A percentile compares a stretch with the other conserved stretches of the same genome.
These are phyloP conservation scores for Lactarius hengduanensis DNA, from an alignment of 768 basidiomycete genomes.

Conservation along the genomic window DNA sequence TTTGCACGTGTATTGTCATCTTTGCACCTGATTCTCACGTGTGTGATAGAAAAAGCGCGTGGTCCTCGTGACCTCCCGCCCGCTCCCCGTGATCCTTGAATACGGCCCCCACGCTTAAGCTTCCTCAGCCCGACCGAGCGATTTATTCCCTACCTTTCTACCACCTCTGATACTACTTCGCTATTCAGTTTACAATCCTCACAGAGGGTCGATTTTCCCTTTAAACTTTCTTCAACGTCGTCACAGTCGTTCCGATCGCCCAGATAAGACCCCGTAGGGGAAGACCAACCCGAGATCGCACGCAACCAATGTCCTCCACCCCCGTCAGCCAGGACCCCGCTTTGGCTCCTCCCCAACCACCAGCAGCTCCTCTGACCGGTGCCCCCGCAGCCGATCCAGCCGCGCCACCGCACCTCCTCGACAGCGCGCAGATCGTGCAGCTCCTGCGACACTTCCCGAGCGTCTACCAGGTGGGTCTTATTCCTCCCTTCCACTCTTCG, in stretches of 20 bases:
- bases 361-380: constrained; percentile 3
- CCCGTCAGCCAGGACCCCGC: constrained; percentile 20
- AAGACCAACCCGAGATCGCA: neutral
- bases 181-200: neutral
- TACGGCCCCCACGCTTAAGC: constrained; percentile 1
- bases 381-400: constrained; percentile 8
- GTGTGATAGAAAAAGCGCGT: constrained; percentile 28
- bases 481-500: neutral
- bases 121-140: neutral
- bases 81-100: constrained; percentile 26
- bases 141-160: neutral
- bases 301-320: constrained; percentile 18
- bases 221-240: neutral
- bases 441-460: constrained; percentile 22
- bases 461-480: constrained; percentile 23
- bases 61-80: constrained; percentile 27
- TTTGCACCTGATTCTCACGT: constrained; percentile 32
- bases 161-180: neutral
- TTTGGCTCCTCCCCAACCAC: constrained; percentile 13
- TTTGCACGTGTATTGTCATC: constrained; percentile 27
- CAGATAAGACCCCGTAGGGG: constrained; percentile 16
- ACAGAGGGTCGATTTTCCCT: neutral
- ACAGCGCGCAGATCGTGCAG: constrained; percentile 23
- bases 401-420: constrained; percentile 16
- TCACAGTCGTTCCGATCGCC: constrained; percentile 14